Conservation (phyloP, 352 stramenopile species). For the Globisporangium okanoganense region DNA sequence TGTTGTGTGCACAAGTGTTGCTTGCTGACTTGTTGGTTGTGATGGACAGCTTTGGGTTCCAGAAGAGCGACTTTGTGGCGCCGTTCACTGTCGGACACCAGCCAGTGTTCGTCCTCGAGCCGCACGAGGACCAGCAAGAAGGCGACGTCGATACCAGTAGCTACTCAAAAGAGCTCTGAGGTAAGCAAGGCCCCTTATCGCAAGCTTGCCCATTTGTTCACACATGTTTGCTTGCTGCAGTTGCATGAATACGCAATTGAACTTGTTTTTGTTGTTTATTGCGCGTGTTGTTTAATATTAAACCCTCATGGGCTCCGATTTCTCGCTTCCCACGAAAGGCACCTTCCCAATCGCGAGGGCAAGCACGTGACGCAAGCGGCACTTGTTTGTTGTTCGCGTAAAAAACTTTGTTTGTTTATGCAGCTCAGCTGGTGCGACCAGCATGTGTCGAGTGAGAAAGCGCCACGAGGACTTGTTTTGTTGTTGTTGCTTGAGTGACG, state of each 20-base stretch:
- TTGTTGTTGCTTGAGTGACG: neutral
- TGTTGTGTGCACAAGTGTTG: neutral
- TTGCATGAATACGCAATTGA: neutral
- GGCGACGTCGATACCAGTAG: neutral
- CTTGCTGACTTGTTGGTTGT: neutral
- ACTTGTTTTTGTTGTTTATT: neutral
- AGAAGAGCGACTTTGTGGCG: conserved; percentile 29
- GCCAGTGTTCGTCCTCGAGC: conserved; percentile 33
- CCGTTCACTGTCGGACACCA: conserved; percentile 27
- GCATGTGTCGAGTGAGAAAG: neutral
- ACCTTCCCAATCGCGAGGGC: neutral
- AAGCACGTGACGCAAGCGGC: neutral
- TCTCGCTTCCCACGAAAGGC: neutral
- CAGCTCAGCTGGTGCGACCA: neutral
- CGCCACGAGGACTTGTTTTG: neutral
- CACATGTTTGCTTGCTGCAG: neutral
- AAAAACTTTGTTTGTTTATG: neutral
- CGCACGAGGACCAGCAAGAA: neutral
- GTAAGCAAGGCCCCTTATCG: neutral
- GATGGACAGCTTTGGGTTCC: conserved; percentile 20
- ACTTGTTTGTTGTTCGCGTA: neutral
- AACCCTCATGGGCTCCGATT: neutral
- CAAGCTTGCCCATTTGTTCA: neutral
- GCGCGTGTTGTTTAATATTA: neutral
- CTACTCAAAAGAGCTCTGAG: neutral